Evolutionary conservation across 129 eudicot genomes (phyloP).

Genomic region (Helichrysum umbraculigerum): DNA sequence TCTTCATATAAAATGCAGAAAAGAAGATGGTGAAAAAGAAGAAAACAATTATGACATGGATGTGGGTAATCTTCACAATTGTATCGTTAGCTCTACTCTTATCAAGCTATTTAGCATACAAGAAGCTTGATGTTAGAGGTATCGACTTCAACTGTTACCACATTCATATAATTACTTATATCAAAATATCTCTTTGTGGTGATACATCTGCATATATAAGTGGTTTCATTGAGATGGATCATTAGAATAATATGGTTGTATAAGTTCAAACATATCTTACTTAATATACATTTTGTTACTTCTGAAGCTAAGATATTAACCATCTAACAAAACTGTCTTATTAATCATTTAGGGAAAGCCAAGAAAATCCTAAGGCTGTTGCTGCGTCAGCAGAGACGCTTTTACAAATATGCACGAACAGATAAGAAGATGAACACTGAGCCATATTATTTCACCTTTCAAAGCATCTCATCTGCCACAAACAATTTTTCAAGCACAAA

Average conservation of each 20-base stretch:
- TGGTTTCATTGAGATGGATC: no score
- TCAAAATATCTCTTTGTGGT: no score
- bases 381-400: neutral
- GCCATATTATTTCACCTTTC: slow-evolving; percentile 33
- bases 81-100: slow-evolving; percentile 23
- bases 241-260: no score
- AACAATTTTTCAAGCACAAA: slow-evolving; percentile 31
- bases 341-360: neutral
- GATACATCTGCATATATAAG: no score
- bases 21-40: slow-evolving; percentile 13
- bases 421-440: slow-evolving; percentile 14
- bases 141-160: neutral
- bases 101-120: slow-evolving; percentile 24
- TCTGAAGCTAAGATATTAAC: no score
- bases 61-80: slow-evolving; percentile 25
- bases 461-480: slow-evolving; percentile 35
- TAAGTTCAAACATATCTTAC: no score
- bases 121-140: slow-evolving; percentile 25
- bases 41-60: neutral
- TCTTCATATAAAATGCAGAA: slow-evolving; percentile 10
- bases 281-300: no score
- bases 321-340: no score
- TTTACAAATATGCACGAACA: neutral
- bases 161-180: neutral
- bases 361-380: slow-evolving; percentile 14